Base-by-base conservation (phyloP, 2,329 filamentous ascomycete genomes). In the Aureobasidium namibiae region DNA sequence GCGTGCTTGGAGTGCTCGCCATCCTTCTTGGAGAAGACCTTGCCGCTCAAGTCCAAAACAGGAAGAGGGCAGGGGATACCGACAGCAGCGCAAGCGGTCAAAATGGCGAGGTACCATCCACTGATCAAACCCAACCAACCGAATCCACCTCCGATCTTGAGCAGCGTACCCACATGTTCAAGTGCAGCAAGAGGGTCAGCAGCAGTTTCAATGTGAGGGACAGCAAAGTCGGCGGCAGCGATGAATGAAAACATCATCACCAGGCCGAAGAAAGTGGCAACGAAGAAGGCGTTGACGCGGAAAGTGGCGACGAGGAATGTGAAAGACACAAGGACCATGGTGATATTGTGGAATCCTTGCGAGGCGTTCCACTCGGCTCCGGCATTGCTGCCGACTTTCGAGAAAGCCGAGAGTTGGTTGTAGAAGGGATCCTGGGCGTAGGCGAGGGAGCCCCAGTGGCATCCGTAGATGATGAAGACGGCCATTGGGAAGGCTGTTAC, bases 401-500 rank as follows among this genome's bases (percentile, higher is more conserved):
- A 50, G 23, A 64, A 67, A 1, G 64, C 49, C 0, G 59, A 61
- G 14, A 61, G 45, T 39, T 63, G 62, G 34, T 64, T 56, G 53
- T 65, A 61, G n/a, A 61, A 59, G 3, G 66, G 65, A 38, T 68
- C 66, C 39, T 65, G 59, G 11, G 60, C 60, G 62, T 68, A 68
- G 10, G 63, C 67, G 8, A 68, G 61, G 31, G 59, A 61, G 38
- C 62, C 54, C 67, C 66, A 68, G 58, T 68, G 66, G 39, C 46
- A 60, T 29, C 67, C 67, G 60, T 64, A 69, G 57, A 65, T 64
- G 58, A 68, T 56, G 53, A 69, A 69, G 39, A 69, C 65, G 26
- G 65, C 62, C 49, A 67, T 65, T 0, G 67, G 66, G 46, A 68
- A 68, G 11, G 67, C 63, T 65, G 41, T 21, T 7, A n/a, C 38